A percentile compares a stretch with the other conserved stretches of the same genome.
These are phyloP conservation scores for Rhododendron henanense DNA, from an alignment of 148 eudicot genomes.

Conservation along the genomic window DNA sequence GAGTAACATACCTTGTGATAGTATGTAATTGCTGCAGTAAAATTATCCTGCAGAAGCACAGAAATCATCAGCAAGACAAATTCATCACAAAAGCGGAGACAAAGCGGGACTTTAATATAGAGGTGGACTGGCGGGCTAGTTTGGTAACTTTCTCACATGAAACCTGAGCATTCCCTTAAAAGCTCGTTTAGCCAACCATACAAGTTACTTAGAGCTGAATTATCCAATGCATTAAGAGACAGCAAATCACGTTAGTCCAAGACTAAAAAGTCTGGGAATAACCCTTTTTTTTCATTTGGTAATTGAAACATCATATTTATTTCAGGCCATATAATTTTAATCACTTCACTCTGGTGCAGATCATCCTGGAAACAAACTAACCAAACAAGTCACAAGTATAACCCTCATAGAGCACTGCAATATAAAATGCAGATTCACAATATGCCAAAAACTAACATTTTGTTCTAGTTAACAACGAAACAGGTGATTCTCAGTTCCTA, in stretches of 20 bases:
- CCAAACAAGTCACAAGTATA: not conserved
- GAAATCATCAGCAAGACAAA: conserved; percentile 2
- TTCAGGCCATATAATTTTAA: not conserved
- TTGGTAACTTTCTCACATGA: not conserved
- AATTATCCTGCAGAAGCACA: conserved; percentile 59
- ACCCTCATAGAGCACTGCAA: not conserved
- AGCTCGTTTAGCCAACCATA: not conserved
- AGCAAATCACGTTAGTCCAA: not conserved
- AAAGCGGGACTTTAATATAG: not conserved
- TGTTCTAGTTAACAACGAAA: not conserved
- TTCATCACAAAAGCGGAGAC: not conserved
- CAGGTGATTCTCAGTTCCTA: not conserved
- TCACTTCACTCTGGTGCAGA: not conserved
- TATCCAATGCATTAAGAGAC: not conserved
- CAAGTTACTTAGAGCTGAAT: not conserved
- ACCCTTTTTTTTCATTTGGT: not conserved
- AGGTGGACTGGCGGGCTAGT: not conserved
- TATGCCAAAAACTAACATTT: not conserved
- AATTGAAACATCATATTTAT: not conserved
- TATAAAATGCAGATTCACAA: not conserved
- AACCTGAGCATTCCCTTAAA: not conserved
- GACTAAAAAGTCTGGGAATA: not conserved
- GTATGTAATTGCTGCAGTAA: conserved; percentile 59
- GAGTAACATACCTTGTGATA: conserved; percentile 77
- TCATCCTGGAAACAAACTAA: not conserved